These are phyloP conservation scores for Sporothrix inflata DNA, from an alignment of 2,329 filamentous ascomycete genomes.

Conservation along the genomic window DNA sequence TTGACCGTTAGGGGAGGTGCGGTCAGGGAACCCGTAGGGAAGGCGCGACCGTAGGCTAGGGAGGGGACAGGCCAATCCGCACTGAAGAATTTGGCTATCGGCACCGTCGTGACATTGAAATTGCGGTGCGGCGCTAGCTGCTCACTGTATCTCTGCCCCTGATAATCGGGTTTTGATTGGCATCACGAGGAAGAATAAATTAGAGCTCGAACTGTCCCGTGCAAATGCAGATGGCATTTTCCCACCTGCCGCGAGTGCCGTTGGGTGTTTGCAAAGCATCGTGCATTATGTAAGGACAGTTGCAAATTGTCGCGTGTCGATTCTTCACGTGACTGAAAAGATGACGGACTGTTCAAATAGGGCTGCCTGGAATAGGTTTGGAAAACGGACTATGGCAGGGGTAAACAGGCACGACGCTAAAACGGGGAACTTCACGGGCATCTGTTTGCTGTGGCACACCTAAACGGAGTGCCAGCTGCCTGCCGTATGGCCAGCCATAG, in stretches of 20 bases:
- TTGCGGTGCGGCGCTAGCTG: slow-evolving; percentile 11
- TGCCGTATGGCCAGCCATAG: neutral
- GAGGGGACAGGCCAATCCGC: neutral
- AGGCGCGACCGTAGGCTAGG: slow-evolving; percentile 9
- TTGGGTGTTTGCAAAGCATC: neutral
- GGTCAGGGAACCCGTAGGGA: slow-evolving; percentile 14
- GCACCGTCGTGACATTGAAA: neutral
- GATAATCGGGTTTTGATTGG: neutral
- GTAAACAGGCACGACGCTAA: slow-evolving; percentile 5
- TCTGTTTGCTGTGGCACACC: neutral
- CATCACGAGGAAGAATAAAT: neutral
- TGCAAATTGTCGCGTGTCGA: slow-evolving; percentile 3
- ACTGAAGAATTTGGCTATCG: neutral
- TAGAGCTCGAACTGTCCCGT: neutral
- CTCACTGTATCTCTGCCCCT: neutral
- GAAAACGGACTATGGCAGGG: neutral
- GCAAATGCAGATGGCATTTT: neutral
- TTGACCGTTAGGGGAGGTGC: slow-evolving; percentile 12
- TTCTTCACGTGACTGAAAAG: neutral
- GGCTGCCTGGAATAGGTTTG: neutral
- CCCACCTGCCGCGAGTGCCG: neutral
- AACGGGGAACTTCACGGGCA: neutral
- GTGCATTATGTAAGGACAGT: neutral
- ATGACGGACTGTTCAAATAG: neutral
- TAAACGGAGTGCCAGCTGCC: neutral